Conservation (phyloP, 169 alveolate species). For the Babesia caballi region DNA sequence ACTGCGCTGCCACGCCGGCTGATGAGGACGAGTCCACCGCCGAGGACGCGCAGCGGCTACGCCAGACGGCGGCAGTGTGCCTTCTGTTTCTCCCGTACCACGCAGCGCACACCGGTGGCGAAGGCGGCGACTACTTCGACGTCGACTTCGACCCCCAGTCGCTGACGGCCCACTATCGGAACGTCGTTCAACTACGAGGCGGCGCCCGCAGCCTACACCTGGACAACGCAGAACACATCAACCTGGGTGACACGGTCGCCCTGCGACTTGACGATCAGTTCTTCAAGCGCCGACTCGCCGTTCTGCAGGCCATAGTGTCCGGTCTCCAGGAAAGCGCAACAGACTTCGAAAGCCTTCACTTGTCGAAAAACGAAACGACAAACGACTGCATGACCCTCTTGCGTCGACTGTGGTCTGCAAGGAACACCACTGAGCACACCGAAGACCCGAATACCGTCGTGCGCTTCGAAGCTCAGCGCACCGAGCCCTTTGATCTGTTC, state of each 20-base stretch:
- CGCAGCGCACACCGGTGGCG: not conserved
- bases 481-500: conserved; percentile 10
- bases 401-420: not conserved
- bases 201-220: not conserved
- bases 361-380: conserved; percentile 13
- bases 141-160: conserved; percentile 14
- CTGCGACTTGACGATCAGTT: conserved; percentile 14
- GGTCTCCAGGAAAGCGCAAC: not conserved
- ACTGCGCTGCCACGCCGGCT: not conserved
- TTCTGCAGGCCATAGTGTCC: not conserved
- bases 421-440: not conserved
- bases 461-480: not conserved
- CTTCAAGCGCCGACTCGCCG: not conserved
- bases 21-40: not conserved
- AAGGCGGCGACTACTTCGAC: conserved; percentile 5
- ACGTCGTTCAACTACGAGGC: not conserved
- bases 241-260: not conserved
- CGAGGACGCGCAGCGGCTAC: not conserved
- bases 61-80: conserved; percentile 2
- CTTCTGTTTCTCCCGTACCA: conserved; percentile 4
- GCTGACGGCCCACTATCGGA: not conserved
- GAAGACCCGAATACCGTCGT: not conserved
- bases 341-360: conserved; percentile 9
- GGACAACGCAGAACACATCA: conserved; percentile 1
- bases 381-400: conserved; percentile 12